A percentile compares a stretch with the other conserved stretches of the same genome.
phyloP scores from a whole-genome alignment of 306 rosid genomes.

The Dicorynia guianensis region DNA sequence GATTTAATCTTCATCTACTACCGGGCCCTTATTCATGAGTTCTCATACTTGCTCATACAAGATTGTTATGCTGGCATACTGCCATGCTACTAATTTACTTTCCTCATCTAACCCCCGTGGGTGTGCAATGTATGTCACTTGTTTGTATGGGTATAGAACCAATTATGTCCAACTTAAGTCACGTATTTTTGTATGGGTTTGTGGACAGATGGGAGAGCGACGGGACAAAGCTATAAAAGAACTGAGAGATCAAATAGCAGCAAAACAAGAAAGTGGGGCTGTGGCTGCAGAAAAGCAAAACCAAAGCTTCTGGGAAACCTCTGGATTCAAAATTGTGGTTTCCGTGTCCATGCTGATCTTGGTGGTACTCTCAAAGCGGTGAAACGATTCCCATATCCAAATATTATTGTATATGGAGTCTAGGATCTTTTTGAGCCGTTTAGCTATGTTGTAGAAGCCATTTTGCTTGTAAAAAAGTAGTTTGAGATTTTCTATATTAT shows the following conservation, averaged over 20 bases:
- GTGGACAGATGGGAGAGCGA: constrained; percentile 87
- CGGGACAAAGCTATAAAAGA: constrained; percentile 91
- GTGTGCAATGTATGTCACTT: constrained; percentile 9
- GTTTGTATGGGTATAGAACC: background rate
- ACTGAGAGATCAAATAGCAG: constrained; percentile 76
- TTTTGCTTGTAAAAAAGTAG: constrained; percentile 46
- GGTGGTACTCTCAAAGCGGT: constrained; percentile 86
- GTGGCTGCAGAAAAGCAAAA: constrained; percentile 59
- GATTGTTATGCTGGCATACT: constrained; percentile 2
- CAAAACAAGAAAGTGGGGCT: constrained; percentile 60
- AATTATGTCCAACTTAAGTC: background rate
- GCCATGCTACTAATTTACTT: constrained; percentile 9
- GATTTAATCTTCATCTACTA: constrained; percentile 12
- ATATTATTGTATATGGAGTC: constrained; percentile 43
- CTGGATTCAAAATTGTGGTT: constrained; percentile 79
- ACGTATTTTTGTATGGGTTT: constrained; percentile 35
- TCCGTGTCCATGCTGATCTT: constrained; percentile 92
- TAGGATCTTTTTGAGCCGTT: constrained; percentile 23
- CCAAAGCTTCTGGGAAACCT: constrained; percentile 79
- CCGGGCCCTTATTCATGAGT: constrained; percentile 4
- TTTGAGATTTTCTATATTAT: constrained; percentile 44
- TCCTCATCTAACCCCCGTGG: background rate
- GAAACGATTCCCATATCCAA: constrained; percentile 42
- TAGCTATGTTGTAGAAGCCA: constrained; percentile 49
- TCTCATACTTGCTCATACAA: background rate